Conservation (phyloP, 1,284 basidiomycete species). For the Tilletia horrida region DNA sequence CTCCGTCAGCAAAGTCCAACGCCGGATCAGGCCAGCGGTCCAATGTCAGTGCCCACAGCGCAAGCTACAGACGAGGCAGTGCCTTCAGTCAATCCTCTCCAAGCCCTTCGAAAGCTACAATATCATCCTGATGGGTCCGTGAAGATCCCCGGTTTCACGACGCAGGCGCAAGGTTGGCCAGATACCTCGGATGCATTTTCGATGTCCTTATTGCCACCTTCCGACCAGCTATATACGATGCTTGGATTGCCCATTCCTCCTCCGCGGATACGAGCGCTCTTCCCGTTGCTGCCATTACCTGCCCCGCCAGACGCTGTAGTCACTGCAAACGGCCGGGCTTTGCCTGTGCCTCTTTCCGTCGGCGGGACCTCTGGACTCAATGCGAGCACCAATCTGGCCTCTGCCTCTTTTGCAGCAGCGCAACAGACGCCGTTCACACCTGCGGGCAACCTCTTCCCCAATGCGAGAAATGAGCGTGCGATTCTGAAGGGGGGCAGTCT, state of each 20-base stretch:
- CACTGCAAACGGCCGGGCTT: background rate
- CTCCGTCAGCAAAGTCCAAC: background rate
- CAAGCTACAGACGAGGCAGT: background rate
- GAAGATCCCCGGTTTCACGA: constrained; percentile 9
- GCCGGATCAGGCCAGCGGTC: background rate
- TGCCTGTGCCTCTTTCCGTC: constrained; percentile 9
- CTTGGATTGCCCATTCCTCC: background rate
- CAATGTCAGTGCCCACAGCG: background rate
- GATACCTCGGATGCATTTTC: constrained; percentile 2
- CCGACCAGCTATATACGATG: background rate
- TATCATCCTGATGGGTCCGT: constrained; percentile 9
- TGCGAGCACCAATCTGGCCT: background rate
- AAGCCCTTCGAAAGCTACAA: background rate
- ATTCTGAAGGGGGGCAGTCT: background rate
- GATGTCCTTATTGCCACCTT: background rate
- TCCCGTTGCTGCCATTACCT: constrained; percentile 6
- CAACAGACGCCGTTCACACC: constrained; percentile 12
- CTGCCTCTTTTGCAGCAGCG: background rate
- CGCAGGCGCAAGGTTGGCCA: constrained; percentile 7
- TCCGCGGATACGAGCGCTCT: constrained; percentile 2
- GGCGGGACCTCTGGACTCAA: constrained; percentile 3
- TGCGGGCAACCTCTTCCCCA: constrained; percentile 7
- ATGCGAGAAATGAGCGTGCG: background rate
- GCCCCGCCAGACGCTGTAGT: constrained; percentile 4
- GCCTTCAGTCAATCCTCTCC: background rate